phyloP scores from a whole-genome alignment of 768 basidiomycete species.

The Tulasnella sp. region DNA sequence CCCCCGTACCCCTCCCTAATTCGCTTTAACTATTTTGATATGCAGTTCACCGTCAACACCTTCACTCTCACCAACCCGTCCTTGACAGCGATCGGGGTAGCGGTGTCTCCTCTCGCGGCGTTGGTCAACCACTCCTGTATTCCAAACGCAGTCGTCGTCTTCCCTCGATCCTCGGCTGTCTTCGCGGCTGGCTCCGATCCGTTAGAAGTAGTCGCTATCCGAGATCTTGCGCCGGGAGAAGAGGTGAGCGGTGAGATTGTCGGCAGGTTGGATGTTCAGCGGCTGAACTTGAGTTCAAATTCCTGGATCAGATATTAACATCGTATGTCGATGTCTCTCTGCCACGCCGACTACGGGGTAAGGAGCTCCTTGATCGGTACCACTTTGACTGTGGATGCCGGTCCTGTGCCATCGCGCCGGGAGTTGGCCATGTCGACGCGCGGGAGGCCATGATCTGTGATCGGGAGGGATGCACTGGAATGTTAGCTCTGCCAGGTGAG shows the following conservation, averaged over 20 bases:
- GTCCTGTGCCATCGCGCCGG: conserved; percentile 35
- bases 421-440: conserved; percentile 35
- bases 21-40: neutral
- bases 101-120: conserved; percentile 69
- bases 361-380: conserved; percentile 58
- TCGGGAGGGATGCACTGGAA: conserved; percentile 10
- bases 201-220: conserved; percentile 64
- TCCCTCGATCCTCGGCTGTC: conserved; percentile 44
- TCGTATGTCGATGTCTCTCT: conserved; percentile 80
- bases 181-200: conserved; percentile 36
- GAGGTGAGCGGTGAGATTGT: conserved; percentile 41
- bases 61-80: conserved; percentile 74
- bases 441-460: conserved; percentile 54
- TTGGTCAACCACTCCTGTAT: conserved; percentile 82
- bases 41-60: conserved; percentile 82
- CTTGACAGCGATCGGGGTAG: conserved; percentile 69
- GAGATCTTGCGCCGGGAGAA: conserved; percentile 48
- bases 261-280: neutral
- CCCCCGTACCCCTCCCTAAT: neutral
- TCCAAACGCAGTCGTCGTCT: conserved; percentile 86
- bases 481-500: conserved; percentile 12
- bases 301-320: conserved; percentile 48
- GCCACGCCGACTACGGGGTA: conserved; percentile 43
- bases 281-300: neutral
- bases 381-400: conserved; percentile 62